These are phyloP conservation scores for Candida qinlingensis DNA, from an alignment of 805 yeast species.

Conservation along the genomic window DNA sequence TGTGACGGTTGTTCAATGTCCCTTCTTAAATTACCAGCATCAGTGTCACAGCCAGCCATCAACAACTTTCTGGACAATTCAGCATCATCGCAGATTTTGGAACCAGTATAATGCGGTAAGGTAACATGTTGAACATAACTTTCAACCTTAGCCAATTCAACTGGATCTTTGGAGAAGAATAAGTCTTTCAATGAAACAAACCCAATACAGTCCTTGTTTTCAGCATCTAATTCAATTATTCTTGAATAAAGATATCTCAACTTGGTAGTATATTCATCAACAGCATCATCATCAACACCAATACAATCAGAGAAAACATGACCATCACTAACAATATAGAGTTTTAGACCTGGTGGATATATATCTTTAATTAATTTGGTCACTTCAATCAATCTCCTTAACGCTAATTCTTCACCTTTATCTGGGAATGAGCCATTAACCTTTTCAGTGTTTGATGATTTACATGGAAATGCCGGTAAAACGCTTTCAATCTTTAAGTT, in stretches of 20 bases:
- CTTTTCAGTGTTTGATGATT: conserved; percentile 51
- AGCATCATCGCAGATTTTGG: conserved; percentile 32
- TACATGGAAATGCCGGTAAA: conserved; percentile 62
- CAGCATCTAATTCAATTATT: conserved; percentile 26
- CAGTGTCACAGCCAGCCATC: conserved; percentile 42
- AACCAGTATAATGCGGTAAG: conserved; percentile 34
- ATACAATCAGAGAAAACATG: conserved; percentile 63
- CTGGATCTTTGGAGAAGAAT: conserved; percentile 25
- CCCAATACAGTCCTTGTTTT: conserved; percentile 29
- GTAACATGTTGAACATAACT: conserved; percentile 27
- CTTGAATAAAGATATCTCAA: conserved; percentile 38
- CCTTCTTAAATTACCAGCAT: conserved; percentile 59
- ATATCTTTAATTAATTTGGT: conserved; percentile 29
- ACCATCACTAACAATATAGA: conserved; percentile 58
- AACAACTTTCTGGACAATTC: conserved; percentile 36
- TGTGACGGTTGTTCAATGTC: conserved; percentile 54
- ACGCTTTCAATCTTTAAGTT: conserved; percentile 47
- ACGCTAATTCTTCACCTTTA: conserved; percentile 44
- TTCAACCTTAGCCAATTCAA: conserved; percentile 24
- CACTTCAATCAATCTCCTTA: conserved; percentile 32
- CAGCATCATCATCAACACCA: conserved; percentile 53
- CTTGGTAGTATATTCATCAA: conserved; percentile 40
- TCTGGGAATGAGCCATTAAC: conserved; percentile 48
- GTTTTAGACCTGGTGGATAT: conserved; percentile 50
- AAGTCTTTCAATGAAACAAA: conserved; percentile 38